Evolutionary conservation across 139 green algal species (phyloP), one percentile per base, ranked within the genome.

Genomic region (Gonium pectorale): DNA sequence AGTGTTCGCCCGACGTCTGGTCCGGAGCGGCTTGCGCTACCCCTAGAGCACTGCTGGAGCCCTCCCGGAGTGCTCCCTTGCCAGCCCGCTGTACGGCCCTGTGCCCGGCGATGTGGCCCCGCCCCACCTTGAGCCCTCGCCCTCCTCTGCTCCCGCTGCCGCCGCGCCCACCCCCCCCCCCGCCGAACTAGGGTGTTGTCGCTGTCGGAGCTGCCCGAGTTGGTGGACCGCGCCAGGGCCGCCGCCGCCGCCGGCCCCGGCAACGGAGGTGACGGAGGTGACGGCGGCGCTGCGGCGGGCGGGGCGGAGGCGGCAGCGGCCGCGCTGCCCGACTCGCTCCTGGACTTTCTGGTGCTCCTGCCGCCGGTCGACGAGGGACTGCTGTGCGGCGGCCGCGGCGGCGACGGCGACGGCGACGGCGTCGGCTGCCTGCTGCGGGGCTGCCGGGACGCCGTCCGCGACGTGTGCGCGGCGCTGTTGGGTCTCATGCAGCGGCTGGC

Each of bases 391-490:
- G 38, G 38, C 33, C 2, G 6, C 22, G 38, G 19, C 38, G 38
- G 38, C 38, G 66, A 40, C 67, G 40, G 24, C 24, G 54, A 3
- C 2, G 37, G 37, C 29, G 73, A 38, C 56, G 38, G 54, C 73
- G 73, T 5, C 54, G 37, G 71, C 71, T 31, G n/a, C 49, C 24
- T 64, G 22, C 51, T 33, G 51, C 33, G 35, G 13, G 72, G 4
- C 29, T 80, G 72, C 37, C 51, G 72, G 49, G 60, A 17, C n/a
- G 56, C 56, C 46, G 49, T 38, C 1, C 75, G 75, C 3, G 75
- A 72, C 63, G 62, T 51, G 1, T 75, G 78, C 31, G 22, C 67
- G n/a, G 63, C 78, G 62, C 78, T 84, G 62, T 63, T 84, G 62
- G 19, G 78, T 31, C 78, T 84, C 8, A 67, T 75, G 62, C 44